Percentiles rank a stretch among this genome's conserved stretches.
Evolutionary conservation across 495 filamentous ascomycete species (phyloP).

Genomic region (Astrothelium macrocarpum): DNA sequence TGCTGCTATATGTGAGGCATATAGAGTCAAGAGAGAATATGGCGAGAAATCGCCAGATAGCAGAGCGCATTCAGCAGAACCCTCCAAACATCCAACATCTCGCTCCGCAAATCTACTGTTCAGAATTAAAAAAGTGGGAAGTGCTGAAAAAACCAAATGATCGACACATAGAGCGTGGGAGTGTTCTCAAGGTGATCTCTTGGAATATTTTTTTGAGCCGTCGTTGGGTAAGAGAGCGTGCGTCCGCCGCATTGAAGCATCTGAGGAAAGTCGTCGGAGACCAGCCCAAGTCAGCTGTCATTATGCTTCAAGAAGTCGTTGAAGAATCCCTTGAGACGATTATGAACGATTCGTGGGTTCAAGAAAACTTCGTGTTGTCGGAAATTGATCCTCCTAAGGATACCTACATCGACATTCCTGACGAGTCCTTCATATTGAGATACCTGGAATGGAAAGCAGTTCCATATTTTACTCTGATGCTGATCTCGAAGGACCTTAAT

Average conservation of each 20-base stretch:
- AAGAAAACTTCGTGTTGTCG: slow-evolving; percentile 15
- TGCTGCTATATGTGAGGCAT: background rate
- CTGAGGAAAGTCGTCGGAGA: slow-evolving; percentile 12
- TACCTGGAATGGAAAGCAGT: background rate
- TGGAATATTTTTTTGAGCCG: slow-evolving; percentile 18
- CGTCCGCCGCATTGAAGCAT: background rate
- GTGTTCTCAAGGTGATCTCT: slow-evolving; percentile 14
- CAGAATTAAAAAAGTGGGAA: background rate
- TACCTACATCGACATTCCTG: background rate
- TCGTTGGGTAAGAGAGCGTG: slow-evolving; percentile 5
- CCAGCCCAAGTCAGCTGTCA: slow-evolving; percentile 7
- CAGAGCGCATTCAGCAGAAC: background rate
- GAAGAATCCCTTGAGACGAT: slow-evolving; percentile 9
- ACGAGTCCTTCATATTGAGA: background rate
- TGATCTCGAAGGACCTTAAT: background rate
- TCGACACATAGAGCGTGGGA: slow-evolving; percentile 1
- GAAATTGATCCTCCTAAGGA: background rate
- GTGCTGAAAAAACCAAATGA: background rate
- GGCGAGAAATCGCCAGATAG: no score
- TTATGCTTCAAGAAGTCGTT: slow-evolving; percentile 19
- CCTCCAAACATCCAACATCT: background rate
- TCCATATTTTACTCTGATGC: background rate
- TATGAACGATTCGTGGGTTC: slow-evolving; percentile 13
- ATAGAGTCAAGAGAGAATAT: background rate
- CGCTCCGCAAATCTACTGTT: background rate